These are phyloP conservation scores for Thuja plicata DNA, from an alignment of 83 land plant genomes.

Conservation along the genomic window DNA sequence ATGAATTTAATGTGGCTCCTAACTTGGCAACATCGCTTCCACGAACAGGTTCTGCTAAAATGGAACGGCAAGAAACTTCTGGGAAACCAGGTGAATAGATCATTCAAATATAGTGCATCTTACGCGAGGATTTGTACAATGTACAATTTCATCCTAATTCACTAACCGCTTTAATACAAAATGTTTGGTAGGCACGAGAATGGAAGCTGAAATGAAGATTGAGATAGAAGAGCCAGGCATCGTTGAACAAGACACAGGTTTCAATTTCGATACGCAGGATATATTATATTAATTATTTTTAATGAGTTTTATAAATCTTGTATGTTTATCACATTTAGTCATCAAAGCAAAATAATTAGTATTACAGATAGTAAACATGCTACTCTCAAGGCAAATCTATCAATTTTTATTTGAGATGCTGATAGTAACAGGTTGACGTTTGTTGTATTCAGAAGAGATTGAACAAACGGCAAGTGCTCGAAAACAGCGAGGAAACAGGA, in stretches of 20 bases:
- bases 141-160: background rate
- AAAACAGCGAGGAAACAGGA: background rate
- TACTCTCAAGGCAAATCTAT: too few relatives aligned
- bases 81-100: background rate
- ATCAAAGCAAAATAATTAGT: too few relatives aligned
- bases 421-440: too few relatives aligned
- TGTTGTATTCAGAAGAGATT: background rate
- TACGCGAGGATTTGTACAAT: background rate
- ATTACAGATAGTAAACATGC: too few relatives aligned
- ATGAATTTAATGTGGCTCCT: too few relatives aligned
- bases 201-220: background rate
- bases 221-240: too few relatives aligned
- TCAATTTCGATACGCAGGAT: too few relatives aligned
- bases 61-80: background rate
- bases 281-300: too few relatives aligned
- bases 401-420: too few relatives aligned
- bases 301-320: too few relatives aligned
- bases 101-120: background rate
- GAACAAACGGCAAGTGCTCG: background rate
- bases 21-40: too few relatives aligned
- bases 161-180: background rate
- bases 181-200: background rate
- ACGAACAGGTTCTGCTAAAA: background rate
- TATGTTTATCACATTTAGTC: too few relatives aligned
- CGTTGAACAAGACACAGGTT: rapidly evolving